Conservation (phyloP, 768 basidiomycete species). For the Trametes coccinea region DNA sequence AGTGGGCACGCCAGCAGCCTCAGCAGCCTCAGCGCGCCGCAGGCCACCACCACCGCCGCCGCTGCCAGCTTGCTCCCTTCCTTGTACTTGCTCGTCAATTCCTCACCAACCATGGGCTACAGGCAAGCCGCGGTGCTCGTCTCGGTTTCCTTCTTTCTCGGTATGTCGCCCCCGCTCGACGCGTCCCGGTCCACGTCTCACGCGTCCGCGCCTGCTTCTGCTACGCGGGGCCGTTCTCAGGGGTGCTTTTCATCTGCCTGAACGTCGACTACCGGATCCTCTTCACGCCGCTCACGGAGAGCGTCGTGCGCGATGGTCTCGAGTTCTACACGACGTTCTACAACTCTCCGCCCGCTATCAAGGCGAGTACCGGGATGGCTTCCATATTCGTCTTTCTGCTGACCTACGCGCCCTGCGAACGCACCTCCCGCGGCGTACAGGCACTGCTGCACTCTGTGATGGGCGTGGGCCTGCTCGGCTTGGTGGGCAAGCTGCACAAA, state of each 20-base stretch:
- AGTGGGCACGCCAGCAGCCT: conserved; percentile 5
- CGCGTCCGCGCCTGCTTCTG: background rate
- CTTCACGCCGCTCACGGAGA: conserved; percentile 65
- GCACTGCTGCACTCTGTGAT: conserved; percentile 86
- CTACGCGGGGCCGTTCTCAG: conserved; percentile 36
- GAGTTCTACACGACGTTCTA: conserved; percentile 92
- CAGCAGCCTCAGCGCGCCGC: conserved; percentile 7
- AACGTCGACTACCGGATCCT: conserved; percentile 87
- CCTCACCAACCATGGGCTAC: conserved; percentile 68
- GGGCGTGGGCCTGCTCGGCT: conserved; percentile 71
- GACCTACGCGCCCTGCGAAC: background rate
- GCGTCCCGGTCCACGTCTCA: conserved; percentile 8
- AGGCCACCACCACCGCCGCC: background rate
- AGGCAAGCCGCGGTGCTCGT: conserved; percentile 85
- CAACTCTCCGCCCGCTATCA: conserved; percentile 91
- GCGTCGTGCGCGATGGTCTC: conserved; percentile 72
- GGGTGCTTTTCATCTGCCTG: conserved; percentile 81
- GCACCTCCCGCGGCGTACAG: conserved; percentile 39
- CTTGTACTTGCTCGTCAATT: background rate
- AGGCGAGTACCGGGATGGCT: conserved; percentile 46
- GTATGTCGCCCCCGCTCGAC: conserved; percentile 45
- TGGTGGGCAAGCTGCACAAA: conserved; percentile 75
- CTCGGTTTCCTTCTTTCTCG: conserved; percentile 88
- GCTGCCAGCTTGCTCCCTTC: background rate
- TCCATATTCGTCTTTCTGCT: background rate